These are phyloP conservation scores for Pulveroboletus sp. DNA, from an alignment of 768 basidiomycete genomes.

Conservation along the genomic window DNA sequence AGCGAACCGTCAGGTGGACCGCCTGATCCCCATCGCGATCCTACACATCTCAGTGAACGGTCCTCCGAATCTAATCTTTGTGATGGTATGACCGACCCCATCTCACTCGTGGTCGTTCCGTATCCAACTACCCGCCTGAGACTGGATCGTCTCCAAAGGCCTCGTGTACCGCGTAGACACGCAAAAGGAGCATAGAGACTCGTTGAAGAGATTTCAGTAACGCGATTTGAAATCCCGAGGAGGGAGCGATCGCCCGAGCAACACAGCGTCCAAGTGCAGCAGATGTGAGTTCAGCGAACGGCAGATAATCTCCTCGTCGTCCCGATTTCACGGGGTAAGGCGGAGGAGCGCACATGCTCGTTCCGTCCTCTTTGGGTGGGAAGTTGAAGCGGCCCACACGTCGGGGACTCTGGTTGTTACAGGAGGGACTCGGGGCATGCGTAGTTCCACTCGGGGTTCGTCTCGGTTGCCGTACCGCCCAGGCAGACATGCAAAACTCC, in stretches of 20 bases:
- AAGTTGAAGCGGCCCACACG: constrained; percentile 29
- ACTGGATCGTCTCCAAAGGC: too few species aligned
- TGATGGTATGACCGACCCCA: constrained; percentile 25
- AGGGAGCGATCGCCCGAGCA: constrained; percentile 47
- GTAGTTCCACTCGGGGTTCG: too few species aligned
- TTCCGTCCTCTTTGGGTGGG: constrained; percentile 68
- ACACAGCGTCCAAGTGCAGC: constrained; percentile 53
- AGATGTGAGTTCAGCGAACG: constrained; percentile 67
- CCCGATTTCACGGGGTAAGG: constrained; percentile 58
- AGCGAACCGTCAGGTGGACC: constrained; percentile 14
- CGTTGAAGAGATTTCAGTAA: constrained; percentile 45
- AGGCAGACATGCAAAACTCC: too few species aligned
- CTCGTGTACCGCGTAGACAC: too few species aligned
- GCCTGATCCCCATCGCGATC: constrained; percentile 23
- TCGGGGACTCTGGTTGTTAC: neutral
- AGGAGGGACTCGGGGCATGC: too few species aligned
- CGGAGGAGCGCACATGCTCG: constrained; percentile 65
- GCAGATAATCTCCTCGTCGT: constrained; percentile 49
- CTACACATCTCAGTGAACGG: constrained; percentile 39
- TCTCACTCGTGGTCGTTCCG: constrained; percentile 39
- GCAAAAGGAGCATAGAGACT: too few species aligned
- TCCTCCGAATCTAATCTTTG: constrained; percentile 42
- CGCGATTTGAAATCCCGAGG: constrained; percentile 48
- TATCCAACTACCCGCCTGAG: constrained; percentile 36
- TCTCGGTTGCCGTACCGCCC: too few species aligned